Base-by-base conservation (phyloP, 345 rosid species). In the Citrus cavaleriei region DNA sequence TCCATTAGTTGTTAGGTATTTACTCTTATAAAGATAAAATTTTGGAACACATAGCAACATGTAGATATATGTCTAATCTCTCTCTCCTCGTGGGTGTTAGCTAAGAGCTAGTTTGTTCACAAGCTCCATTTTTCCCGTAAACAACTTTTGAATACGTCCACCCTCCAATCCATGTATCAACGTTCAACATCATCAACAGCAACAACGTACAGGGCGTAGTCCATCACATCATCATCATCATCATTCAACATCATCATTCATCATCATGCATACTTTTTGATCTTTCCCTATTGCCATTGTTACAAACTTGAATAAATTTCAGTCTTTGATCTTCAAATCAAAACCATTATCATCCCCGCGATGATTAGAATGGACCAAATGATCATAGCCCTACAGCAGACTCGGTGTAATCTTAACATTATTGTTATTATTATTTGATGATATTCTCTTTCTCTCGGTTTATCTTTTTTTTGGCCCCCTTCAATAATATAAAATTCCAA, bases 121-220 rank as follows among this genome's bases (percentile, higher is more conserved):
- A 72, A 24, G 73, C 57, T 30, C 81, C 90, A 84, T 46, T 62
- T 81, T 84, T 87, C 80, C 42, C 87, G 87, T 80, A 60, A 83
- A 84, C 81, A 67, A 64, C 69, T 71, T 84, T 85, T 83, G 88
- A 83, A 84, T 57, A 22, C 40, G 86, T 87, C 86, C 70, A 80
- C 54, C 46, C 51, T 65, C 22, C 68, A 73, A 63, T 27, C 28
- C 22, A 16, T 38, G 63, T 4, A n/a, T 6, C 51, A 35, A 75
- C 32, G 37, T 27, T 6, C 51, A 35, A 80, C 32, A 42, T n/a
- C 59, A 35, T 34, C 60, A 22, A 21, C 34, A 22, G 24, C 68
- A 18, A 63, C 66, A 60, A 61, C 42, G 79, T 63, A 3, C 55
- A 81, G 10, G 10, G 6, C 14, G 49, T 38, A 3, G 57, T 65